Evolutionary conservation across 23 red algal species (phyloP), one percentile per base, ranked within the genome.

Genomic region (Gracilaria vermiculophylla): DNA sequence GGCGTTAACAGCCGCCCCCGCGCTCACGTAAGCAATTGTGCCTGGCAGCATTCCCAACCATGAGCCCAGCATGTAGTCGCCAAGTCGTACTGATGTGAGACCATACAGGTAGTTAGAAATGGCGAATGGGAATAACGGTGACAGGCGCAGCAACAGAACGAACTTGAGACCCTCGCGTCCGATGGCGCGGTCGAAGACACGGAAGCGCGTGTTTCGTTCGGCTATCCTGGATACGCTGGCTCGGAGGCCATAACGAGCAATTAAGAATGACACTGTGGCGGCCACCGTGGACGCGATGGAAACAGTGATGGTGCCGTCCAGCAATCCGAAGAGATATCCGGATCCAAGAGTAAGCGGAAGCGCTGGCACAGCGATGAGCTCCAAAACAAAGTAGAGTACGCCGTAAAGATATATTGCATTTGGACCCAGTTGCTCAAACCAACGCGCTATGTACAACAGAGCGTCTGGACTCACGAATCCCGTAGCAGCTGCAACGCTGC

Each of bases 31-130:
- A 4, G 92, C 92, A 52, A 93, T 69, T 8, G 96, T 95, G n/a
- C 96, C 96, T 11, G 96, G 96, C 39, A 98, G 49, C 96, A 98
- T 98, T 36, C 96, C 96, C 49, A 94, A 21, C 96, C 92, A 95
- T 24, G 71, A 83, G 19, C 65, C 96, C n/a, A 95, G 13, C 17
- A 90, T 55, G 72, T 95, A 98, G 0, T 87, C 74, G 19, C 34
- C 3, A 33, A 98, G 83, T 19, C 83, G 47, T 3, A 98, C 89
- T 0, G 87, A 93, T 5, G 96, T 98, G 19, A 98, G 65, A n/a
- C 96, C 96, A 64, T 98, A 98, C 24, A 98, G 86, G 50, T 98
- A 98, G 47, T 98, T 98, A 58, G 82, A 91, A 28, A 94, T 76
- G 1, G 92, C 69, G 78, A 98, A 98, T 2, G 96, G 96, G 0